phyloP scores from a whole-genome alignment of 371 early-diverging fungal genomes.

The Vairimorpha necatrix region DNA sequence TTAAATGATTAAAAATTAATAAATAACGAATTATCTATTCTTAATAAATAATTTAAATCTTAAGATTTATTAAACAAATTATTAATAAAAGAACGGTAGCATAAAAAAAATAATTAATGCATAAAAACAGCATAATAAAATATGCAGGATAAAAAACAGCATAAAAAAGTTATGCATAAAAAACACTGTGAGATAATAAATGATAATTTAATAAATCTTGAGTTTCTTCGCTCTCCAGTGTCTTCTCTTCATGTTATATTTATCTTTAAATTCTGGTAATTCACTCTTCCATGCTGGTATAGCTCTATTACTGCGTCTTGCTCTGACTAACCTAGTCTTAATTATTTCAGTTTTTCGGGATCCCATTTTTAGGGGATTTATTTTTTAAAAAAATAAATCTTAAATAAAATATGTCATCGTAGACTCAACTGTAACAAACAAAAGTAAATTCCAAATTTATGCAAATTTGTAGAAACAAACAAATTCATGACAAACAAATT shows the following conservation, averaged over 20 bases:
- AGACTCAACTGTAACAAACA: too few relatives aligned
- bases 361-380: conserved; percentile 33
- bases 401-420: too few relatives aligned
- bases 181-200: too few relatives aligned
- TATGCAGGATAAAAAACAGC: too few relatives aligned
- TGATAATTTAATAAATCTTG: conserved; percentile 56
- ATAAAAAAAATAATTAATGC: conserved; percentile 19
- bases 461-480: too few relatives aligned
- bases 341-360: conserved; percentile 54
- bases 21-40: too few relatives aligned
- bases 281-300: conserved; percentile 63
- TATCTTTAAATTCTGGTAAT: conserved; percentile 52
- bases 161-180: too few relatives aligned
- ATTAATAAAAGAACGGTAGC: neutral
- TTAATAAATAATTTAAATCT: too few relatives aligned
- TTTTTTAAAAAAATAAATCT: neutral
- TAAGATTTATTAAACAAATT: neutral
- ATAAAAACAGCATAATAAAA: too few relatives aligned
- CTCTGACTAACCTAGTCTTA: conserved; percentile 62
- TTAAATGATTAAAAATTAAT: neutral
- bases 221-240: conserved; percentile 60
- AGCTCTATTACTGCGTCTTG: conserved; percentile 58
- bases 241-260: conserved; percentile 60
- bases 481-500: too few relatives aligned
- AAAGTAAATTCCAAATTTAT: neutral